phyloP scores from a whole-genome alignment of 805 yeast genomes.

The Millerago galiae region DNA sequence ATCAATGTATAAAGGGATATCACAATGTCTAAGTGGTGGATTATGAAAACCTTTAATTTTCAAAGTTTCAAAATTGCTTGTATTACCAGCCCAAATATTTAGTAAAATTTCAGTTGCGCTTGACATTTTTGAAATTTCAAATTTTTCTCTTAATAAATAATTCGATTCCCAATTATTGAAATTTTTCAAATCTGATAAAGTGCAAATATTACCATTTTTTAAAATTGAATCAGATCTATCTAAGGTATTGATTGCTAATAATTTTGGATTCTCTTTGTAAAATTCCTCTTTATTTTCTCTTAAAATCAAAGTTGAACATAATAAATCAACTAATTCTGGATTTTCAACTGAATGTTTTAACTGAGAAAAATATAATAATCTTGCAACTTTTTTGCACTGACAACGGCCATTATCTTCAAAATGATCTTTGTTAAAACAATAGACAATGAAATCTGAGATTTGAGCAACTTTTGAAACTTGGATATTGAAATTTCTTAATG shows the following conservation, averaged over 20 bases:
- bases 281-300: slow-evolving; percentile 12
- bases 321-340: slow-evolving; percentile 21
- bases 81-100: slow-evolving; percentile 78
- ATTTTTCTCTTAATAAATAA: slow-evolving; percentile 62
- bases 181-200: slow-evolving; percentile 33
- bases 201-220: slow-evolving; percentile 19
- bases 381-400: slow-evolving; percentile 31
- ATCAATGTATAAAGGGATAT: slow-evolving; percentile 40
- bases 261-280: slow-evolving; percentile 10
- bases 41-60: slow-evolving; percentile 15
- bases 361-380: slow-evolving; percentile 40
- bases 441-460: slow-evolving; percentile 72
- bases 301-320: slow-evolving; percentile 19
- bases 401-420: slow-evolving; percentile 21
- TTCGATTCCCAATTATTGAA: slow-evolving; percentile 64
- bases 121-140: slow-evolving; percentile 82
- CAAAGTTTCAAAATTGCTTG: slow-evolving; percentile 55
- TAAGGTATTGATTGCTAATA: slow-evolving; percentile 24
- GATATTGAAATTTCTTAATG: slow-evolving; percentile 77
- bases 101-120: slow-evolving; percentile 55
- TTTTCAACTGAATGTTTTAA: slow-evolving; percentile 23
- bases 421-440: slow-evolving; percentile 47
- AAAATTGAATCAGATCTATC: slow-evolving; percentile 10
- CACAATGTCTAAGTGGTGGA: slow-evolving; percentile 3
- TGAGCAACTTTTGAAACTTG: slow-evolving; percentile 78